Conservation (phyloP, 371 early-diverging fungal genomes). For the Conidiobolus incongruus region DNA sequence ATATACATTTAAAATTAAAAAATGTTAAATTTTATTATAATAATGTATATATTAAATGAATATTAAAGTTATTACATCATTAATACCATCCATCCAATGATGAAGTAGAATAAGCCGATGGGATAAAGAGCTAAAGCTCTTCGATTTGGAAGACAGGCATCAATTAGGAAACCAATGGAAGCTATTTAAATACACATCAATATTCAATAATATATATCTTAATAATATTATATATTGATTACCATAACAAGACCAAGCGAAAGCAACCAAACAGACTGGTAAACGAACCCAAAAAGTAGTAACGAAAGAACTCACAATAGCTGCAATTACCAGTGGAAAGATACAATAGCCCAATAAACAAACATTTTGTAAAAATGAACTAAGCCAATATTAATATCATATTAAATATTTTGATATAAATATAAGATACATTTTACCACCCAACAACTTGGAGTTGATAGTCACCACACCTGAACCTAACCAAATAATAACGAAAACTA, state of each 20-base stretch:
- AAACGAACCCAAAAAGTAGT: constrained; percentile 35
- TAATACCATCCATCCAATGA: constrained; percentile 75
- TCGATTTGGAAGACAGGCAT: constrained; percentile 55
- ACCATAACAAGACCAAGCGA: constrained; percentile 73
- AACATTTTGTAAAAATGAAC: constrained; percentile 83
- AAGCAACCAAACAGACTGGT: constrained; percentile 39
- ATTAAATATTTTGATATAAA: neutral
- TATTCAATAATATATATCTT: no score
- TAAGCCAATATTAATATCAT: constrained; percentile 7
- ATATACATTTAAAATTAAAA: no score
- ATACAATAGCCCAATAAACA: constrained; percentile 91
- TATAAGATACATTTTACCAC: constrained; percentile 54
- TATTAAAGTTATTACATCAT: constrained; percentile 18
- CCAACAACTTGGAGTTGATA: constrained; percentile 74
- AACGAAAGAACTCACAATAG: constrained; percentile 41
- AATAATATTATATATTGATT: constrained; percentile 4
- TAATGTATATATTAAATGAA: neutral
- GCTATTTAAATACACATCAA: constrained; percentile 19
- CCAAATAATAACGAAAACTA: constrained; percentile 81
- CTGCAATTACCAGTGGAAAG: constrained; percentile 68
- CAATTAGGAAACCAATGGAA: constrained; percentile 68
- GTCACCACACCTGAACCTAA: constrained; percentile 79
- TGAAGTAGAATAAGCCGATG: constrained; percentile 75
- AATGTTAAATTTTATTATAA: no score
- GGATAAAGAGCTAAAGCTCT: constrained; percentile 77